Base-by-base conservation (phyloP, 2,329 filamentous ascomycete species). In the Clonostachys rhizophaga region DNA sequence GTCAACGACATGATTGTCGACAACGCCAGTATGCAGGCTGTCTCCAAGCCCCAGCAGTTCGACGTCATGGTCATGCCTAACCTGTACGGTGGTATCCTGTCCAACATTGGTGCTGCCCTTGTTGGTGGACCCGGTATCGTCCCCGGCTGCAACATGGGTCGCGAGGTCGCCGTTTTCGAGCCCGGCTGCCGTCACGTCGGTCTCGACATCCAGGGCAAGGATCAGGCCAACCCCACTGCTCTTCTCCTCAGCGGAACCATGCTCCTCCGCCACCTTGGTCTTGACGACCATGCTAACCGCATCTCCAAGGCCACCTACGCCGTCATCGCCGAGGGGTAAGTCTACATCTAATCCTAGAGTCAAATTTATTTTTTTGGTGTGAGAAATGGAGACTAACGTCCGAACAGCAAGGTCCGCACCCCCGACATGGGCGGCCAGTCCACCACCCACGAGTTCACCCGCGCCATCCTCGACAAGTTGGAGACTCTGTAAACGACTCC, bases 61-160 rank as follows among this genome's bases (percentile, higher is more conserved):
- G 94, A 99, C 70, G 94, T 99, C 62, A 89, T 99, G 86, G 94
- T 99, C 70, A 97, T 97, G 91, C 94, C 94, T 64, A 99, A 99
- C 80, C 77, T 97, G 66, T 97, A 97, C 82, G 92, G 92, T 71
- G 91, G 92, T 68, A 99, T 99, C 63, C 80, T 99, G 57, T 97
- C 94, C 77, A 99, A 99, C 83, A 95, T 99, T 64, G 92, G 91
- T 58, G 92, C 94, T 62, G 94, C 92, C 54, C 88, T 99, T 37
- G 94, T 99, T 58, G 94, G 94, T 67, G 94, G 94, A 46, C 92
- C 94, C 47, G 94, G 94, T 72, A 89, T 99, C 57, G 94, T 99
- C 41, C 94, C 94, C 50, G 94, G 94, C 62, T 96, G 91, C 84
- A 99, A 97, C 82, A 99, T 99, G 91, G 94, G 94, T 65, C 89